Base-by-base conservation (phyloP, 1,284 basidiomycete species). In the Termitomyces sp. region DNA sequence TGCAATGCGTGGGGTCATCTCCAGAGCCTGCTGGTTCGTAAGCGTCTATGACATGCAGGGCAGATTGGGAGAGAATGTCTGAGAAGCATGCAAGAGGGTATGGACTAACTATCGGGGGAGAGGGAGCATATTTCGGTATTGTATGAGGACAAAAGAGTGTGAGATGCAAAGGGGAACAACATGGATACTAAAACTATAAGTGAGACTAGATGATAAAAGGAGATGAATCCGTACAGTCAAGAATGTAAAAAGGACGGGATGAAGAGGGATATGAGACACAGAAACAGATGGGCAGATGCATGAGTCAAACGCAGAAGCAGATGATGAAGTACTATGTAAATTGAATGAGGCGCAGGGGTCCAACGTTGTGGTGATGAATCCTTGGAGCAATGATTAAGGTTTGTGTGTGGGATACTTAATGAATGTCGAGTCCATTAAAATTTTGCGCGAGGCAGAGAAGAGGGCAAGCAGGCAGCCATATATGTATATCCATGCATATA, bases 141-240 rank as follows among this genome's bases (percentile, higher is more conserved):
- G 11, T 21, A 10, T n/a, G 18, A 30, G 34, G 33, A 16, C n/a
- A 16, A 46, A 48, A 24, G 37, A 30, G 24, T 39, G 35, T 38
- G 13, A n/a, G 14, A 39, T 16, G 38, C 31, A 43, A 14, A 19
- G 7, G 19, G n/a, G 45, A 19, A 30, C 38, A 39, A 40, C 37
- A 40, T 9, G 28, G 37, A 37, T 41, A 8, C 26, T 30, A 4
- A 33, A 18, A 18, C 14, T 39, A 49, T 41, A 10, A 28, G 21
- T 40, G 19, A 13, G 14, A 18, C 11, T 49, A 33, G 42, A 42
- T 41, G 18, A 26, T 41, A 28, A 38, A 53, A 58, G 13, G n/a
- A 52, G 50, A 49, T 37, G 54, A 38, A 40, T 53, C 43, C 42
- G 48, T 55, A 58, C 57, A 58, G 52, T 49, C 55, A 47, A 49